Percentiles rank a stretch among this genome's conserved stretches.
Evolutionary conservation across 2,329 filamentous ascomycete species (phyloP).

Genomic region (Ascocoryne sarcoides): DNA sequence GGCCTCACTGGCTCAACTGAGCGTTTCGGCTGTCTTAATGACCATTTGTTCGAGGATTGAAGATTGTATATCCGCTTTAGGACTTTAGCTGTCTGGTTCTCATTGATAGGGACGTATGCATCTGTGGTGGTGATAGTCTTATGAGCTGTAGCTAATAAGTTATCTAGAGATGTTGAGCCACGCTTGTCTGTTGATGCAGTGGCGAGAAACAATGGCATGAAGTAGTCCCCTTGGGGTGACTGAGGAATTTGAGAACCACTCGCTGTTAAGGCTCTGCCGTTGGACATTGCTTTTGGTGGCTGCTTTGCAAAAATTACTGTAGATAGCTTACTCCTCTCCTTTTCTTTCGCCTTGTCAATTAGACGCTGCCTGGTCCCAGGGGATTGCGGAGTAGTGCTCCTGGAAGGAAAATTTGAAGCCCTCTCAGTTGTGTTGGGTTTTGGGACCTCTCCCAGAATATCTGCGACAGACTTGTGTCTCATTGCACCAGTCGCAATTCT

Average conservation of each 20-base stretch:
- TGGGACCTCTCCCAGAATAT: constrained; percentile 56
- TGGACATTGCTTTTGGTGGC: constrained; percentile 32
- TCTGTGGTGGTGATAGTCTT: constrained; percentile 87
- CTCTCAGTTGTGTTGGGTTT: constrained; percentile 27
- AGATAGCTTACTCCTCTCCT: constrained; percentile 57
- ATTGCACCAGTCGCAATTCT: constrained; percentile 62
- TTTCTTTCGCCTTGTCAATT: constrained; percentile 37
- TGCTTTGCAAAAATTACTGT: constrained; percentile 74
- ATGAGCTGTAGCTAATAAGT: constrained; percentile 71
- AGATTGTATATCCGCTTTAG: constrained; percentile 80
- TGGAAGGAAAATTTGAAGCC: constrained; percentile 20
- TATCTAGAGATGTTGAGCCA: constrained; percentile 57
- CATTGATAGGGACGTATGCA: constrained; percentile 71
- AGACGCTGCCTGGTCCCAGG: constrained; percentile 28
- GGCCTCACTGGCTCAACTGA: constrained; percentile 71
- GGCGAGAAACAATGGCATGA: constrained; percentile 52
- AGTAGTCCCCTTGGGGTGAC: constrained; percentile 47
- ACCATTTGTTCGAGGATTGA: constrained; percentile 89
- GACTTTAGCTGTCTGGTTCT: constrained; percentile 81
- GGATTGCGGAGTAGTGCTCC: constrained; percentile 37
- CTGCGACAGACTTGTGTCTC: constrained; percentile 62
- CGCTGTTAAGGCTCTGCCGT: background rate
- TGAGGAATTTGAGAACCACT: constrained; percentile 7
- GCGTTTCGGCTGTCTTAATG: constrained; percentile 78
- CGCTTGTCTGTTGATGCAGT: constrained; percentile 47